These are phyloP conservation scores for Tritrichomonas musculus DNA, from an alignment of 208 protist genomes.

Conservation along the genomic window DNA sequence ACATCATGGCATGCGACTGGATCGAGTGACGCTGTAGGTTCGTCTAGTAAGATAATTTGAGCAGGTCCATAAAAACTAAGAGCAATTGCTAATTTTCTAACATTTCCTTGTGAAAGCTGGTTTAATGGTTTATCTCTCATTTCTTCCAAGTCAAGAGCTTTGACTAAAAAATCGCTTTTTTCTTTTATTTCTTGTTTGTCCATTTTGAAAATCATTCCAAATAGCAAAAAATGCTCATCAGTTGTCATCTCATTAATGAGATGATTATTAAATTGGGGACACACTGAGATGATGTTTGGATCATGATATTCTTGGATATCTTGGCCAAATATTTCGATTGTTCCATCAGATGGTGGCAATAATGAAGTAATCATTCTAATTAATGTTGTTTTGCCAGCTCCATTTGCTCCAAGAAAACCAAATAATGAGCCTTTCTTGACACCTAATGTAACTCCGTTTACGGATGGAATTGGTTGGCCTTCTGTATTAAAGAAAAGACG, in stretches of 20 bases:
- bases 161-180: neutral
- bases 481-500: slow-evolving; percentile 23
- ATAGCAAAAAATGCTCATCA: neutral
- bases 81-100: slow-evolving; percentile 7
- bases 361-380: slow-evolving; percentile 37
- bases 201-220: neutral
- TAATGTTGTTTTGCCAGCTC: slow-evolving; percentile 44
- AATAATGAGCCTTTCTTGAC: slow-evolving; percentile 7
- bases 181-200: neutral
- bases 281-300: neutral
- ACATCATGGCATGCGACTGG: slow-evolving; percentile 24
- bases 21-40: neutral
- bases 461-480: slow-evolving; percentile 18
- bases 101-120: neutral
- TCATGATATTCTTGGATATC: neutral
- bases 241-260: neutral
- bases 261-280: slow-evolving; percentile 30
- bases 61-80: neutral
- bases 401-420: slow-evolving; percentile 38
- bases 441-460: neutral
- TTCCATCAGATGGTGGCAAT: slow-evolving; percentile 29
- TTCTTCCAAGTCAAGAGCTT: neutral
- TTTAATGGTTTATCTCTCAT: neutral
- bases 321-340: neutral
- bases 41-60: slow-evolving; percentile 22